Base-by-base conservation (phyloP, 495 filamentous ascomycete genomes). In the Beverwykella pulmonaria region DNA sequence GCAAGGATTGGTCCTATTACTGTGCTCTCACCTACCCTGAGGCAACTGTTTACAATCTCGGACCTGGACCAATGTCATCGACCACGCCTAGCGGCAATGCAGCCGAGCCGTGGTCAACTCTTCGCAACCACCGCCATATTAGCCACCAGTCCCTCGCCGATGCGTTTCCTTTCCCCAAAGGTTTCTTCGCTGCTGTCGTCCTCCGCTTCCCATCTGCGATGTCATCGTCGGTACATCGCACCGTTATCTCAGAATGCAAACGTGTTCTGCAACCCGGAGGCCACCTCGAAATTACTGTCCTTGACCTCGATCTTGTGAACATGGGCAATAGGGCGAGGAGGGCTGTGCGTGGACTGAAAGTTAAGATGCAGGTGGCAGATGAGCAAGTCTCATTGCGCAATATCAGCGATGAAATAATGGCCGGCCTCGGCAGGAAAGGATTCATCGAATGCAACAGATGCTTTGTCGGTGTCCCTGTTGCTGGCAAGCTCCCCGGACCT, bases 1-100 rank as follows among this genome's bases (percentile, higher is more conserved):
- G 89, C 52, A 91, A 82, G 68, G 95, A 99, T 75, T 99, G 95
- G 95, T 97, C 93, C 2, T 98, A 95, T 78, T 98, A 97, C 75
- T 93, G 90, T 53, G 92, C 94, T 15, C 83, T 97, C 74, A 95
- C 92, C 1, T 98, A 98, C 68, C 90, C 91, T 0, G 83, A 83
- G 29, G 90, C 91, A 0, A 89, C 87, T 20, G 88, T 98, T 62
- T 97, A 96, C 81, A 95, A 91, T 72, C 82, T 93, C 30, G 89
- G 86, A 14, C 83, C 85, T 19, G 69, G 64, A 32, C 22, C 53
- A n/a, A 62, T 59, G 1, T 61, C 63, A 15, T 25, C 53, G 8
- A 14, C 39, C 39, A 82, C 80, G 74, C 75, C 79, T 20, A 48
- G 49, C 27, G 79, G 73, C 59, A 74, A 74, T 9, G 73, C 75